Percentiles rank a stretch among this genome's conserved stretches.
These are phyloP conservation scores for Erythrobasidium hasegawianum DNA, from an alignment of 1,284 basidiomycete species.

Conservation along the genomic window DNA sequence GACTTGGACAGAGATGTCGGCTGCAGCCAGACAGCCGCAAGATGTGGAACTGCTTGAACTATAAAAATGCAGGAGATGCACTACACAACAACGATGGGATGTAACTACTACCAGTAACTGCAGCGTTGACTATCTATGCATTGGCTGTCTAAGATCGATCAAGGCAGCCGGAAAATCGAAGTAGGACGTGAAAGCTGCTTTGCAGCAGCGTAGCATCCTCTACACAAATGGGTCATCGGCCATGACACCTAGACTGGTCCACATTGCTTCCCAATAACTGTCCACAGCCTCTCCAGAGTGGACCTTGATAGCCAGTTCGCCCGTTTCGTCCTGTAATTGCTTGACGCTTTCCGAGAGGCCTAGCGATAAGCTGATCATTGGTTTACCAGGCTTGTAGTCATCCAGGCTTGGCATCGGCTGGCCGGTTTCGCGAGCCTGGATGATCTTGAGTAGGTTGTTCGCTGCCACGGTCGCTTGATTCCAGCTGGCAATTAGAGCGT, in stretches of 20 bases:
- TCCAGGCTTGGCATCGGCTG: conserved; percentile 51
- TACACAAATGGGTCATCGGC: conserved; percentile 29
- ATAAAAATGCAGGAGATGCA: no score
- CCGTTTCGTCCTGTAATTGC: conserved; percentile 10
- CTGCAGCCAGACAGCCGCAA: no score
- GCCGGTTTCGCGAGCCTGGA: conserved; percentile 17
- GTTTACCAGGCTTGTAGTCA: conserved; percentile 57
- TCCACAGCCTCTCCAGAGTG: conserved; percentile 36
- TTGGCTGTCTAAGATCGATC: no score
- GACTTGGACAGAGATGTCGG: no score
- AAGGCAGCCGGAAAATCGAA: no score
- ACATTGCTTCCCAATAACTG: conserved; percentile 37
- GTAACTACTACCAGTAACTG: no score
- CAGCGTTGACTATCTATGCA: no score
- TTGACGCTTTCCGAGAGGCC: conserved; percentile 49
- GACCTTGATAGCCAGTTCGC: conserved; percentile 33
- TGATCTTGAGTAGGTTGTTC: conserved; percentile 47
- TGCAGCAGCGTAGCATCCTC: background rate
- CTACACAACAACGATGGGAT: no score
- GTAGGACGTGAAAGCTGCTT: no score
- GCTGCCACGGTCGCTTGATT: conserved; percentile 47
- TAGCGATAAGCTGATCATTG: conserved; percentile 67
- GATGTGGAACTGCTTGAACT: no score
- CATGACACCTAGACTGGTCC: conserved; percentile 36
- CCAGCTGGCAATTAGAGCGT: conserved; percentile 39